These are phyloP conservation scores for Auricularia auricula-judae DNA, from an alignment of 768 basidiomycete species.

Conservation along the genomic window DNA sequence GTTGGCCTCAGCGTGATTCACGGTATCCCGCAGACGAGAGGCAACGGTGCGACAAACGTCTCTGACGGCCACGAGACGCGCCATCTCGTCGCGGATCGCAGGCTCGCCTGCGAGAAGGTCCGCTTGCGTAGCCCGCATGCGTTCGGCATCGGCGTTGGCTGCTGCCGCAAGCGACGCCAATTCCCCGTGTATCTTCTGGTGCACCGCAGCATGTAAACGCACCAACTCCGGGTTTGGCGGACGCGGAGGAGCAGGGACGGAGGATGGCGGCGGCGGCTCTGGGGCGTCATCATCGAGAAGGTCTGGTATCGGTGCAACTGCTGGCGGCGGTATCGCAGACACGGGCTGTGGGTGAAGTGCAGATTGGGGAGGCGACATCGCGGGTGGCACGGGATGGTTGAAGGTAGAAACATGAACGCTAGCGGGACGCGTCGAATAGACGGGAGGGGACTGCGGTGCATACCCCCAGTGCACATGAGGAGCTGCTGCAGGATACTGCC, in stretches of 20 bases:
- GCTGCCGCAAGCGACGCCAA: constrained; percentile 59
- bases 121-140: constrained; percentile 66
- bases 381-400: neutral
- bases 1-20: constrained; percentile 60
- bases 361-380: neutral
- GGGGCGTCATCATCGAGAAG: constrained; percentile 51
- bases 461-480: neutral
- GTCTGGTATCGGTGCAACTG: constrained; percentile 31
- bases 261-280: constrained; percentile 4
- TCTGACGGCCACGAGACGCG: constrained; percentile 80
- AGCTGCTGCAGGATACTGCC: neutral
- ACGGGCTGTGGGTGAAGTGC: constrained; percentile 2
- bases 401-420: neutral
- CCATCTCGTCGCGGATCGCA: constrained; percentile 95
- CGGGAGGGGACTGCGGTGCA: constrained; percentile 12
- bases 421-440: constrained; percentile 7
- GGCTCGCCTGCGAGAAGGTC: constrained; percentile 87
- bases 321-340: constrained; percentile 13
- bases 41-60: constrained; percentile 81
- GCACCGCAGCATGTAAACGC: constrained; percentile 64
- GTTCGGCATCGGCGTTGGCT: constrained; percentile 55
- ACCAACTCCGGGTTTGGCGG: constrained; percentile 87
- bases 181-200: constrained; percentile 62
- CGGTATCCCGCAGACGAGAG: constrained; percentile 48
- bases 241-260: constrained; percentile 49